These are phyloP conservation scores for Solanum chmielewskii DNA, from an alignment of 257 asterid genomes.

Conservation along the genomic window DNA sequence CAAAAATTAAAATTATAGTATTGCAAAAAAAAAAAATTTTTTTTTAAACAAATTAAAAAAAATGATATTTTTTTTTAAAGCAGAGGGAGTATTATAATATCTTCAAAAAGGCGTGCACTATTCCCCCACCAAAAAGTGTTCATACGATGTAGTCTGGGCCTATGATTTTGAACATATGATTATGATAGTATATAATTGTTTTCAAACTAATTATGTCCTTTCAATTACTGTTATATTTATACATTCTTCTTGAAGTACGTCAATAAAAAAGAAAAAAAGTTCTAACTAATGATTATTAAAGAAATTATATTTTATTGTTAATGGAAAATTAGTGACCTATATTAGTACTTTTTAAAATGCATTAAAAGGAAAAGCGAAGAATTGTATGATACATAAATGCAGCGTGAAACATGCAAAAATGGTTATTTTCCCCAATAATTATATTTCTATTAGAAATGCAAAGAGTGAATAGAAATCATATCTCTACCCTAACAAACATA, in stretches of 20 bases:
- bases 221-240: background rate
- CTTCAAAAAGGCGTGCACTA: background rate
- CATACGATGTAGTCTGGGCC: background rate
- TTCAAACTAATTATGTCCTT: background rate
- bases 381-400: background rate
- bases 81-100: background rate
- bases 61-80: too few relatives aligned
- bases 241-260: background rate
- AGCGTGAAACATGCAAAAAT: background rate
- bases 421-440: background rate
- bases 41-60: too few relatives aligned
- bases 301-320: background rate
- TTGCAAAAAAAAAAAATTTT: too few relatives aligned
- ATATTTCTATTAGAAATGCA: too few relatives aligned
- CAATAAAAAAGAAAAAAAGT: background rate
- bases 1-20: too few relatives aligned
- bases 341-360: background rate
- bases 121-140: background rate
- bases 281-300: background rate
- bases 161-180: background rate
- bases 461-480: accelerated
- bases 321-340: background rate
- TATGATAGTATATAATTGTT: background rate
- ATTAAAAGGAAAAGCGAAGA: background rate
- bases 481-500: too few relatives aligned